Conservation (phyloP, 73 alveolate genomes). For the Paraurostyla sp. region DNA sequence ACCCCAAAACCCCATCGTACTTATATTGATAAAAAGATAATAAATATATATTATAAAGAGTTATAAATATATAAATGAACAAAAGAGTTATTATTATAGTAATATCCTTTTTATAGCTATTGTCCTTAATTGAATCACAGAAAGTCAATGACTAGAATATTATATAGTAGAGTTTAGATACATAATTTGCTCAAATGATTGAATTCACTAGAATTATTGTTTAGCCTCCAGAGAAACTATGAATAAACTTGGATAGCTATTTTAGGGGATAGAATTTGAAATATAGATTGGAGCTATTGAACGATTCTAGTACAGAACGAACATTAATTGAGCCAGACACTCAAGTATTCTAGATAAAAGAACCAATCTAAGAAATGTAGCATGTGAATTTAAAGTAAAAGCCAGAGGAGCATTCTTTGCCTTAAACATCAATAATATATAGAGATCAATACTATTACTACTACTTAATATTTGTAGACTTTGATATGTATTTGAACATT, state of each 20-base stretch:
- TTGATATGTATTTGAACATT: background rate
- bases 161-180: too few relatives aligned
- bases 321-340: background rate
- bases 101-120: too few relatives aligned
- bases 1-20: too few relatives aligned
- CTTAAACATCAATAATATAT: background rate
- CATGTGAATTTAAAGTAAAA: background rate
- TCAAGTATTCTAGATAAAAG: background rate
- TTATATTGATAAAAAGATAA: too few relatives aligned
- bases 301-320: background rate
- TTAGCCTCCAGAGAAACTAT: background rate
- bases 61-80: too few relatives aligned
- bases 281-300: background rate
- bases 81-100: too few relatives aligned
- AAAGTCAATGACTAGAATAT: too few relatives aligned
- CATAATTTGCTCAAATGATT: too few relatives aligned
- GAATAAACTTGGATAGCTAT: background rate
- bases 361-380: background rate
- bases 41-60: too few relatives aligned
- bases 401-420: background rate
- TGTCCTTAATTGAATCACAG: too few relatives aligned
- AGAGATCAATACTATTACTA: background rate
- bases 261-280: background rate
- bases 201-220: background rate
- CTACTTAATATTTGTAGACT: background rate